A percentile compares a stretch with the other conserved stretches of the same genome.
Evolutionary conservation across 139 green algal species (phyloP).

Genomic region (Tetradesmus obliquus): DNA sequence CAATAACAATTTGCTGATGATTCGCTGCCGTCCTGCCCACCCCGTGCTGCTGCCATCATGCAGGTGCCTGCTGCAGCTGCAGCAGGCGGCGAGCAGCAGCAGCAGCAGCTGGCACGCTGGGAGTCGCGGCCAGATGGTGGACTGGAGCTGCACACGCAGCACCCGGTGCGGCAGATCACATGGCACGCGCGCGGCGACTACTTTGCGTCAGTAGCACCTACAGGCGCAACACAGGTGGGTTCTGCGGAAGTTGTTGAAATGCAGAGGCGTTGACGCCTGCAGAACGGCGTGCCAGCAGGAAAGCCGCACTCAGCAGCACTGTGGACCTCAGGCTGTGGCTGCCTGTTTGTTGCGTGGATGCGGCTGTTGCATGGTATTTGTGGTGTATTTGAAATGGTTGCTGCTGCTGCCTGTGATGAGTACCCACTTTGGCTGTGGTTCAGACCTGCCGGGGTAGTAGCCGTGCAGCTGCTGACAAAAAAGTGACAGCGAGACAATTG

Average conservation of each 20-base stretch:
- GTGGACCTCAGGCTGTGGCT: too few relatives aligned
- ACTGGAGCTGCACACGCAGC: conserved; percentile 55
- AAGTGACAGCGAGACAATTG: too few relatives aligned
- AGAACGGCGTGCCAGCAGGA: background rate
- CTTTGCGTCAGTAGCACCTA: conserved; percentile 85
- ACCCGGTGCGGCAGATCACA: conserved; percentile 68
- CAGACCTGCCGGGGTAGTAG: conserved; percentile 8
- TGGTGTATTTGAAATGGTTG: background rate
- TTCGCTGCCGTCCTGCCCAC: background rate
- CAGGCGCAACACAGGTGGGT: conserved; percentile 80
- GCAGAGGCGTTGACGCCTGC: background rate
- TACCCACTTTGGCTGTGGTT: conserved; percentile 45
- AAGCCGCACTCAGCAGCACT: too few relatives aligned
- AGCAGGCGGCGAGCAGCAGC: conserved; percentile 3
- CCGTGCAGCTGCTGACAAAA: background rate
- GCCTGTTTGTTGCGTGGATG: too few relatives aligned
- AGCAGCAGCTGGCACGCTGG: conserved; percentile 27
- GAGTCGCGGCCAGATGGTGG: conserved; percentile 34
- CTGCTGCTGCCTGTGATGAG: conserved; percentile 23
- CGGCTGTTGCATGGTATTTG: too few relatives aligned
- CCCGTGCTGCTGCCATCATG: background rate
- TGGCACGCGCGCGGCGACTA: conserved; percentile 97
- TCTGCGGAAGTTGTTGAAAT: background rate
- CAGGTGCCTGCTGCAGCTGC: conserved; percentile 16
- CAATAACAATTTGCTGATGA: background rate